Evolutionary conservation across 108 stramenopile species (phyloP).

Genomic region (Mediolabrus comicus): DNA sequence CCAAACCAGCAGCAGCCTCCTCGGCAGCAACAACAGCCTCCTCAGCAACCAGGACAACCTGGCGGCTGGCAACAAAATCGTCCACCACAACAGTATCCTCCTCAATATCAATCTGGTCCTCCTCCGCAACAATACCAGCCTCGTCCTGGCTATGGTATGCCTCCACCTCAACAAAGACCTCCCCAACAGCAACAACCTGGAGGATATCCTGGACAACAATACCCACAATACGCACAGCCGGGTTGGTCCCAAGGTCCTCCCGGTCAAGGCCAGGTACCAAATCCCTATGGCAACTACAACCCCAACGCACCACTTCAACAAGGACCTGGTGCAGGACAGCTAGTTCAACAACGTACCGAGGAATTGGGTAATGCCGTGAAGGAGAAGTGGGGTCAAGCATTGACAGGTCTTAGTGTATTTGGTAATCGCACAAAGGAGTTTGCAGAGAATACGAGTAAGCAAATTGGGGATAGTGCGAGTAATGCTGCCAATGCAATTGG

Average conservation of each 20-base stretch:
- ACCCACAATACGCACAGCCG: conserved; percentile 13
- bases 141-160: conserved; percentile 32
- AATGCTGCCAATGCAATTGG: conserved; percentile 42
- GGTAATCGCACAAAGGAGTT: conserved; percentile 45
- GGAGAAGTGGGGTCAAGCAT: conserved; percentile 48
- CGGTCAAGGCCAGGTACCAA: neutral
- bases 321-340: conserved; percentile 36
- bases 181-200: neutral
- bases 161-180: conserved; percentile 13
- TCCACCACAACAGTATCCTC: conserved; percentile 4
- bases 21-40: conserved; percentile 12
- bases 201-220: conserved; percentile 15
- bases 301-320: neutral
- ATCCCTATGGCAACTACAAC: conserved; percentile 7
- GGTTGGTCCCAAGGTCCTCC: neutral
- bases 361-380: conserved; percentile 31
- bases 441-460: conserved; percentile 42
- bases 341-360: conserved; percentile 35
- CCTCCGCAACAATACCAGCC: conserved; percentile 16
- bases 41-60: conserved; percentile 13
- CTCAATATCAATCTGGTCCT: neutral
- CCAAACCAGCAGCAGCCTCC: neutral
- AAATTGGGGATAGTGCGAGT: conserved; percentile 42
- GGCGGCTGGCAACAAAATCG: conserved; percentile 10
- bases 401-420: conserved; percentile 32